These are phyloP conservation scores for Debaryomyces sp. DNA, from an alignment of 1,139 yeast species.

Conservation along the genomic window DNA sequence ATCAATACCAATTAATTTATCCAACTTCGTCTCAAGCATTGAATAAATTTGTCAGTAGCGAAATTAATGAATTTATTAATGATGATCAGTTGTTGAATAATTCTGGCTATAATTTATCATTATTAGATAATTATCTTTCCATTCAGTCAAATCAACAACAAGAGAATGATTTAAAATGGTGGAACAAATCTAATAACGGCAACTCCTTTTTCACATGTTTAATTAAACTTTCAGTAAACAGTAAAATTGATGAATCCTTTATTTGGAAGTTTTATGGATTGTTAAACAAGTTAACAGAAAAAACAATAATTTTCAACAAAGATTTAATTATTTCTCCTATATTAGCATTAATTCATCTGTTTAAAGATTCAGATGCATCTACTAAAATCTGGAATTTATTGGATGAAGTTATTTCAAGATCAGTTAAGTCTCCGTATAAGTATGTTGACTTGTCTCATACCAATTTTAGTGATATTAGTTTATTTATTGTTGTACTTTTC, in stretches of 20 bases:
- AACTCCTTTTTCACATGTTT: slow-evolving; percentile 66
- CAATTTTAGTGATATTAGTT: slow-evolving; percentile 50
- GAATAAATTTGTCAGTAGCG: slow-evolving; percentile 21
- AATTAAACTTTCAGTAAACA: slow-evolving; percentile 45
- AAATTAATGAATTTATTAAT: slow-evolving; percentile 22
- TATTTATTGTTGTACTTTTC: slow-evolving; percentile 63
- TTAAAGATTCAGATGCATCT: slow-evolving; percentile 20
- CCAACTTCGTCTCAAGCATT: slow-evolving; percentile 18
- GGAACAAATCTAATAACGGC: slow-evolving; percentile 59
- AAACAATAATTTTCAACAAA: slow-evolving; percentile 47
- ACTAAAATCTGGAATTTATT: slow-evolving; percentile 54
- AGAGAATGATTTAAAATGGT: slow-evolving; percentile 52
- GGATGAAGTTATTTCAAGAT: slow-evolving; percentile 74
- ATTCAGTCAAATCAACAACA: slow-evolving; percentile 41
- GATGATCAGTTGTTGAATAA: slow-evolving; percentile 23
- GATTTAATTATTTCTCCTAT: slow-evolving; percentile 49
- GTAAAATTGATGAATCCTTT: slow-evolving; percentile 18
- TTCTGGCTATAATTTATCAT: slow-evolving; percentile 53
- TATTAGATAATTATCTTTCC: slow-evolving; percentile 50
- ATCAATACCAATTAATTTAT: slow-evolving; percentile 23
- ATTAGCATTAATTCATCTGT: slow-evolving; percentile 42
- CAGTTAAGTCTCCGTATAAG: slow-evolving; percentile 76
- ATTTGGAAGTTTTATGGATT: slow-evolving; percentile 26
- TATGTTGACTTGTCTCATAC: slow-evolving; percentile 68
- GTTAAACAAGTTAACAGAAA: slow-evolving; percentile 25